Percentiles rank a stretch among this genome's conserved stretches.
Evolutionary conservation across 768 basidiomycete genomes (phyloP).

Genomic region (Stropharia rugosoannulata): DNA sequence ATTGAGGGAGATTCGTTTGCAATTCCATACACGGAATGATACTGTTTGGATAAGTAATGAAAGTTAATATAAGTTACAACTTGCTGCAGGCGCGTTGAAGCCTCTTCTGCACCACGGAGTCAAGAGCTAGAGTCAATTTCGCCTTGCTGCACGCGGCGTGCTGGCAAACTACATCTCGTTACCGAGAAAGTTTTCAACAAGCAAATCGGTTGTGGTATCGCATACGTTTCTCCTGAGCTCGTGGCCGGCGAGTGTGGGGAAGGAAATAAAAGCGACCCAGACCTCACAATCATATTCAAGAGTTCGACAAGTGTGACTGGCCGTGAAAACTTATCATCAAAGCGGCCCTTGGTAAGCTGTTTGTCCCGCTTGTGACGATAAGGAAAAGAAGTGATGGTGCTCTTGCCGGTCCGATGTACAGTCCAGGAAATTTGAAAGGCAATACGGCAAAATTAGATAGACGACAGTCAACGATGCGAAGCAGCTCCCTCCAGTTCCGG

Average conservation of each 20-base stretch:
- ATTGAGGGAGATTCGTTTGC: constrained; percentile 1
- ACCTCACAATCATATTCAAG: too few species aligned
- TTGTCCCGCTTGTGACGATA: background rate
- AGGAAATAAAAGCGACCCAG: too few species aligned
- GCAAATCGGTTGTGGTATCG: too few species aligned
- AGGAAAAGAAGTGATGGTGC: constrained; percentile 1
- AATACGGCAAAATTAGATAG: constrained; percentile 4
- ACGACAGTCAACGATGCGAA: constrained; percentile 21
- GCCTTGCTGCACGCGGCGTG: too few species aligned
- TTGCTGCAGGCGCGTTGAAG: background rate
- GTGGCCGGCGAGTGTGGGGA: too few species aligned
- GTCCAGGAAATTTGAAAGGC: constrained; percentile 22
- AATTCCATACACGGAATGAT: constrained; percentile 11
- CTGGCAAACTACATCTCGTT: too few species aligned
- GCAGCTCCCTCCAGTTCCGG: constrained; percentile 14
- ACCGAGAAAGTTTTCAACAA: too few species aligned
- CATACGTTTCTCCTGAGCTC: too few species aligned
- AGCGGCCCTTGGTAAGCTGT: background rate
- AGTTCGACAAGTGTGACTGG: too few species aligned
- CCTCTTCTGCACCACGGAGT: background rate
- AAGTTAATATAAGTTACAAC: background rate
- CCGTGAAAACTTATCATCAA: too few species aligned
- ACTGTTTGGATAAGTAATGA: constrained; percentile 1
- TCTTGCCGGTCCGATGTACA: constrained; percentile 11
- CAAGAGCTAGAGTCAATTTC: too few species aligned